A percentile compares a stretch with the other conserved stretches of the same genome.
phyloP scores from a whole-genome alignment of 2,329 filamentous ascomycete species.

The Westerdykella sp. region DNA sequence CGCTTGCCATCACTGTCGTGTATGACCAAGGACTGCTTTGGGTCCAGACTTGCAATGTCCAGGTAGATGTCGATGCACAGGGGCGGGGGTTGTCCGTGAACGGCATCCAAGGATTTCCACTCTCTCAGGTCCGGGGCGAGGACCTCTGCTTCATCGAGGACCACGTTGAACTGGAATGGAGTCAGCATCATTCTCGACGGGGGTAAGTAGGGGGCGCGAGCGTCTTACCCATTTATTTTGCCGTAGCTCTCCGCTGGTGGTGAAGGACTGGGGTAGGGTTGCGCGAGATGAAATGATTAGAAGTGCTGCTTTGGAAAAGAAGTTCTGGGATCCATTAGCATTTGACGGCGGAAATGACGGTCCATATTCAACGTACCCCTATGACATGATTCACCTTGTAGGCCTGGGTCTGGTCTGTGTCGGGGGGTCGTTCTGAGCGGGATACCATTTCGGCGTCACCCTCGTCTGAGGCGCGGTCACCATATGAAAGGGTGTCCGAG shows the following conservation, averaged over 20 bases:
- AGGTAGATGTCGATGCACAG: slow-evolving; percentile 88
- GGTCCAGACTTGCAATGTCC: slow-evolving; percentile 69
- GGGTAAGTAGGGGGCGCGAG: not conserved
- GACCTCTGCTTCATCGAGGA: slow-evolving; percentile 86
- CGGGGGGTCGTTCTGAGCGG: slow-evolving; percentile 23
- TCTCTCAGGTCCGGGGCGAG: slow-evolving; percentile 72
- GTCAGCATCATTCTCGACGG: not conserved
- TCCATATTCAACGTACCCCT: slow-evolving; percentile 55
- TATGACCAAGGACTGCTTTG: slow-evolving; percentile 80
- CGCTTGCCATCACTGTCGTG: slow-evolving; percentile 84
- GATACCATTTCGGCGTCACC: slow-evolving; percentile 43
- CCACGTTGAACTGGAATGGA: slow-evolving; percentile 74
- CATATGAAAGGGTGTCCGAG: slow-evolving; percentile 46
- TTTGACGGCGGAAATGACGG: not conserved
- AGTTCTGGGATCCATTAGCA: slow-evolving; percentile 59
- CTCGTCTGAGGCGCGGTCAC: slow-evolving; percentile 47
- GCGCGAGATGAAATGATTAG: slow-evolving; percentile 77
- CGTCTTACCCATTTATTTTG: slow-evolving; percentile 79
- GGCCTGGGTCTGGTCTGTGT: slow-evolving; percentile 29
- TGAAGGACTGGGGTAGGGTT: slow-evolving; percentile 55
- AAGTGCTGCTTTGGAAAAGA: slow-evolving; percentile 80
- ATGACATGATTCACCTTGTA: slow-evolving; percentile 85
- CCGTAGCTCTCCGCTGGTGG: slow-evolving; percentile 56
- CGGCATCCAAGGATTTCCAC: slow-evolving; percentile 76
- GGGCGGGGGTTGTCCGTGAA: slow-evolving; percentile 70